Evolutionary conservation across 2,329 filamentous ascomycete species (phyloP).

Genomic region (Sporothrix inflata): DNA sequence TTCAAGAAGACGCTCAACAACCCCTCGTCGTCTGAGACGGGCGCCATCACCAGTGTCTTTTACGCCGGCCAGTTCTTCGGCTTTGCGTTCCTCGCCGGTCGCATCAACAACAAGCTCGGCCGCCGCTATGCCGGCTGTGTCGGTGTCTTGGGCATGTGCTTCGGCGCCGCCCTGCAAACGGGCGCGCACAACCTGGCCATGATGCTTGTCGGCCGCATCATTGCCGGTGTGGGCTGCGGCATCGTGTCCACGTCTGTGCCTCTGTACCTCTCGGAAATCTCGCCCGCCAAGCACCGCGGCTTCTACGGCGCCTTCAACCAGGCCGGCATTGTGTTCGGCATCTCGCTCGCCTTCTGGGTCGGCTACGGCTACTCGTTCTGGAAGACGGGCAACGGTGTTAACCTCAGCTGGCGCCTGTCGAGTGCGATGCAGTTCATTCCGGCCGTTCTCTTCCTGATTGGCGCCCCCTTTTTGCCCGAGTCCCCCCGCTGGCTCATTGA

Average conservation of each 20-base stretch:
- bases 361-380: slow-evolving; percentile 44
- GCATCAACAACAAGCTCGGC: slow-evolving; percentile 33
- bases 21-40: slow-evolving; percentile 31
- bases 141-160: slow-evolving; percentile 31
- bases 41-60: slow-evolving; percentile 35
- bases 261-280: slow-evolving; percentile 34
- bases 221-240: slow-evolving; percentile 34
- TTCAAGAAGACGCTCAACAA: slow-evolving; percentile 34
- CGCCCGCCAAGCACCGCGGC: slow-evolving; percentile 33
- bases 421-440: slow-evolving; percentile 43
- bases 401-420: slow-evolving; percentile 43
- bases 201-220: slow-evolving; percentile 35
- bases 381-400: slow-evolving; percentile 39
- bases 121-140: slow-evolving; percentile 34
- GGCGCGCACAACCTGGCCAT: slow-evolving; percentile 31
- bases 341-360: slow-evolving; percentile 38
- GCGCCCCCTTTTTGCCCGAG: slow-evolving; percentile 42
- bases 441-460: slow-evolving; percentile 40
- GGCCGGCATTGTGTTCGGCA: slow-evolving; percentile 34
- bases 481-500: slow-evolving; percentile 44
- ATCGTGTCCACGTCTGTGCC: slow-evolving; percentile 34
- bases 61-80: slow-evolving; percentile 36
- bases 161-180: slow-evolving; percentile 34
- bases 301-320: slow-evolving; percentile 35
- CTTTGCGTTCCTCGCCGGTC: slow-evolving; percentile 33